phyloP scores from a whole-genome alignment of 1,284 basidiomycete species.

The Pulchroboletus neoregius region DNA sequence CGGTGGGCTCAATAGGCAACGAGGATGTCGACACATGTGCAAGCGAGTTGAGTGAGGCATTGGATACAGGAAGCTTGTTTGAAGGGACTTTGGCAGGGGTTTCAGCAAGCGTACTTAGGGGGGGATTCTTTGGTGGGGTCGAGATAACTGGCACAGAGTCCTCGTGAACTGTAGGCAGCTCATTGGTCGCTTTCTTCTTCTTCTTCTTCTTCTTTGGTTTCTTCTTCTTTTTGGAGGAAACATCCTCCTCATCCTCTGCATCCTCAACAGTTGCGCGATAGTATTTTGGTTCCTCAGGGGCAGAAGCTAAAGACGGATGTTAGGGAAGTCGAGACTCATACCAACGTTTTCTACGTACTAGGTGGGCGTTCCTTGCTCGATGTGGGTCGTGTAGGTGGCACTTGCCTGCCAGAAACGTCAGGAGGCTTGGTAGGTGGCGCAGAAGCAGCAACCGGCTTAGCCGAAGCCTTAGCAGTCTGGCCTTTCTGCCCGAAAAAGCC shows the following conservation, averaged over 20 bases:
- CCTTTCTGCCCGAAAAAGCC: constrained; percentile 17
- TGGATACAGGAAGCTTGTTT: constrained; percentile 21
- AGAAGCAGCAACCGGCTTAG: constrained; percentile 12
- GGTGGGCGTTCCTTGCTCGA: constrained; percentile 11
- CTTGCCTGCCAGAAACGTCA: constrained; percentile 7
- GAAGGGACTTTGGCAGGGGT: constrained; percentile 18
- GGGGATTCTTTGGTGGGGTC: constrained; percentile 19
- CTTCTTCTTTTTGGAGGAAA: constrained; percentile 55
- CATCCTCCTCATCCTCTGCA: constrained; percentile 56
- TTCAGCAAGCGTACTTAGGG: constrained; percentile 14
- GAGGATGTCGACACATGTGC: constrained; percentile 41
- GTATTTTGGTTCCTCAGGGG: constrained; percentile 31
- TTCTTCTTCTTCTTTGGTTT: constrained; percentile 73
- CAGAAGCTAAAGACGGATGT: constrained; percentile 9
- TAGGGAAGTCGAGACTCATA: neutral
- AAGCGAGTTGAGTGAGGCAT: constrained; percentile 27
- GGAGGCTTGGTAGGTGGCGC: constrained; percentile 7
- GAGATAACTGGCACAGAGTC: constrained; percentile 16
- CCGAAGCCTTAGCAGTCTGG: constrained; percentile 7
- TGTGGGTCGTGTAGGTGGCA: constrained; percentile 4
- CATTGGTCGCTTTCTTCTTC: constrained; percentile 51
- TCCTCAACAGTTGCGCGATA: constrained; percentile 60
- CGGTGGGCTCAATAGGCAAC: constrained; percentile 43
- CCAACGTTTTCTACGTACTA: constrained; percentile 13
- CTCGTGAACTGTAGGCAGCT: constrained; percentile 26